These are phyloP conservation scores for Mesostigma viride DNA, from an alignment of 139 green algal genomes.

Conservation along the genomic window DNA sequence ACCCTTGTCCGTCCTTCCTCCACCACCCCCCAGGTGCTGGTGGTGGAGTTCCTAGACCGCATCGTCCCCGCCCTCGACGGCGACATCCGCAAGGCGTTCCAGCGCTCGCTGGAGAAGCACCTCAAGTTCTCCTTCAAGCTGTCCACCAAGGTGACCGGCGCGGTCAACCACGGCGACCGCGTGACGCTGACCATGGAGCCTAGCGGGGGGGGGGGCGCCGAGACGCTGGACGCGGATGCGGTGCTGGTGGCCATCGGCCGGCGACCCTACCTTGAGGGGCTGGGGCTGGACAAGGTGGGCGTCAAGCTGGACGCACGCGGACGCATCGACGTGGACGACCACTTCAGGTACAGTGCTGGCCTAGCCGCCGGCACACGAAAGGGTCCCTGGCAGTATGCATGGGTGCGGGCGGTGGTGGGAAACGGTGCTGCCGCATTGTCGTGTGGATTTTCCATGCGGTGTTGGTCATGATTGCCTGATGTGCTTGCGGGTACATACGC, in stretches of 20 bases:
- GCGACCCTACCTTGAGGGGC: constrained; percentile 38
- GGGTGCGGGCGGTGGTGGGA: no score
- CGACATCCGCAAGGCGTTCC: constrained; percentile 76
- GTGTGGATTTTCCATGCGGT: no score
- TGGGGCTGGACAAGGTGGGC: constrained; percentile 79
- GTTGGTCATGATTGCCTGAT: no score
- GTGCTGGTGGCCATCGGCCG: constrained; percentile 84
- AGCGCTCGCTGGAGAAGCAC: constrained; percentile 87
- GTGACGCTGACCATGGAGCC: constrained; percentile 55
- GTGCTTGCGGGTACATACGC: no score
- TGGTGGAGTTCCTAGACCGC: constrained; percentile 85
- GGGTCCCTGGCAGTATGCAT: no score
- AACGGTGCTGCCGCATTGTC: no score
- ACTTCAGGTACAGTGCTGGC: constrained; percentile 26
- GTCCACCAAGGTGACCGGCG: constrained; percentile 47
- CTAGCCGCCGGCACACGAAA: no score
- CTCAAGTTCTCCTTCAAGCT: constrained; percentile 67
- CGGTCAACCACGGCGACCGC: constrained; percentile 39
- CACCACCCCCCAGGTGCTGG: no score
- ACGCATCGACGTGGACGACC: constrained; percentile 46
- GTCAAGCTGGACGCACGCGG: constrained; percentile 64
- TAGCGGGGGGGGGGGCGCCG: constrained; percentile 40
- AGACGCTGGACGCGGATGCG: constrained; percentile 69
- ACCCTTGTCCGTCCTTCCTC: no score
- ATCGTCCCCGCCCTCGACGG: constrained; percentile 83